Evolutionary conservation across 2,329 filamentous ascomycete genomes (phyloP), one percentile per base, ranked within the genome.

Genomic region (Aspergillus sp.): DNA sequence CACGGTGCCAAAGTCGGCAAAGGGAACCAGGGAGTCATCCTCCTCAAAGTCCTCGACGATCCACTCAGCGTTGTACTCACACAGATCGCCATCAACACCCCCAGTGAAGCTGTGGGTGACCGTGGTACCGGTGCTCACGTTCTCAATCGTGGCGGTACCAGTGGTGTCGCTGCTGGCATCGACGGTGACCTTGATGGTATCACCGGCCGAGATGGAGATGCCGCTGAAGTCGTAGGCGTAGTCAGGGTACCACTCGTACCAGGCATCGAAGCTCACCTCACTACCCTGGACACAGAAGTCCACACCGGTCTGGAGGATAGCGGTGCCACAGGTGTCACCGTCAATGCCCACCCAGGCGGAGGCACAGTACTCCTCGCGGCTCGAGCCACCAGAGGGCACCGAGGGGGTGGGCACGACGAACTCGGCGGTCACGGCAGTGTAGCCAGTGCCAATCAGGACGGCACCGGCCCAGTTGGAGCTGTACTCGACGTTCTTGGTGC

Each of bases 241-340:
- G 69, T 85, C 81, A 2, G 84, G 84, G 68, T 82, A 84, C 84
- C 84, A 87, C 70, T 86, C 84, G 65, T 85, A 86, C 83, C 85
- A 87, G n/a, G 84, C 82, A 58, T 82, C 80, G 65, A 79, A 86
- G 9, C 74, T 78, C 3, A 80, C 77, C 0, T 67, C 63, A 21
- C 70, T 71, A 2, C 74, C 76, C 45, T 78, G 66, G 30, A 82
- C 71, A 52, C 78, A 80, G 70, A 85, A 85, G 71, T 86, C 84
- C 52, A 87, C 70, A 47, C 84, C 84, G 3, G 83, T 83, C 70
- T 86, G 84, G 2, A 86, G 73, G 58, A 86, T 84, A 9, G 82
- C 81, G 4, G 74, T 79, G 23, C 62, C 63, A 71, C 81, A 86
- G 8, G 82, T 84, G 65, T 85, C 82, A 13, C 85, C 85, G 62